Percentiles rank a stretch among this genome's conserved stretches.
Evolutionary conservation across 306 rosid species (phyloP).

Genomic region (Elaeagnus macrophylla): DNA sequence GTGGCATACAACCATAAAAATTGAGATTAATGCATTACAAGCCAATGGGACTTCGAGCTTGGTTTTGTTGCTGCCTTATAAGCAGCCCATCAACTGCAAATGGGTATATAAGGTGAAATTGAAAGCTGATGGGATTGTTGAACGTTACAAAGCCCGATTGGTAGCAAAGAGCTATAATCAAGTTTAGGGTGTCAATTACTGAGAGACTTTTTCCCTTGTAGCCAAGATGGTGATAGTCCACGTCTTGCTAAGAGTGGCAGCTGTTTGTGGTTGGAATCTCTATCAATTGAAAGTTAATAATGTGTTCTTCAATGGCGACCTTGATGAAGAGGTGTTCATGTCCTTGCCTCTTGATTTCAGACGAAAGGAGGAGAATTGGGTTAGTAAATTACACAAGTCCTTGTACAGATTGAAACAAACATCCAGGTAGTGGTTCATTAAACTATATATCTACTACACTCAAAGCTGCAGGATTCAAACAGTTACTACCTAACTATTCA

Average conservation of each 20-base stretch:
- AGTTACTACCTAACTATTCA: too few species aligned
- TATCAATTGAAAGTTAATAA: too few species aligned
- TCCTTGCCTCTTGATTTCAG: too few species aligned
- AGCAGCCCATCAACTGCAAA: neutral
- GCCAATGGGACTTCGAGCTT: neutral
- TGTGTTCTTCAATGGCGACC: neutral
- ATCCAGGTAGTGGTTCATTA: too few species aligned
- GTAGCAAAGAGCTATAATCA: neutral
- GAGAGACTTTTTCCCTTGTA: neutral
- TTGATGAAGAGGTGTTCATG: neutral
- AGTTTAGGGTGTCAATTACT: neutral
- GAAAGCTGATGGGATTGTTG: too few species aligned
- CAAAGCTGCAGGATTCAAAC: too few species aligned
- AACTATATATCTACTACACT: too few species aligned
- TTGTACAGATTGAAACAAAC: too few species aligned
- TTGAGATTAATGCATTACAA: neutral
- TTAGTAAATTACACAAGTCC: too few species aligned
- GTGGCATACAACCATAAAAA: neutral
- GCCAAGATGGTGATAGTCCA: neutral
- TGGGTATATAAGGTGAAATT: neutral
- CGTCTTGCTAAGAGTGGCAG: neutral
- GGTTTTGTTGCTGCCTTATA: neutral
- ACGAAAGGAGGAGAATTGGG: too few species aligned
- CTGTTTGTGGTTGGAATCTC: neutral
- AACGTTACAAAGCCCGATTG: neutral